These are phyloP conservation scores for Euphorbia peplus DNA, from an alignment of 345 rosid species.

Conservation along the genomic window DNA sequence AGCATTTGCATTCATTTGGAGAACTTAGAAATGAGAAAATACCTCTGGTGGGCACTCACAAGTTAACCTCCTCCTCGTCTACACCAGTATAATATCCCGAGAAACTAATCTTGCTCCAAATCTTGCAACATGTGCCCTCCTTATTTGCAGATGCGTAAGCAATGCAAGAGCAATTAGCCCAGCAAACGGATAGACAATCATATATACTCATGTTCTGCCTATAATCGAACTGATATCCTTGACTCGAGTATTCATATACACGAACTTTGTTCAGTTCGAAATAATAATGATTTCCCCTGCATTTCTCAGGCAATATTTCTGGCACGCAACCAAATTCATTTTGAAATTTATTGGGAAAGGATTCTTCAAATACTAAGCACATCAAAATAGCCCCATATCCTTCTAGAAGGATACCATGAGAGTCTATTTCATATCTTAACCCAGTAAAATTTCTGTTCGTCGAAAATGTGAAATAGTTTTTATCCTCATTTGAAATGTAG, in stretches of 20 bases:
- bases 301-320: not conserved
- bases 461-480: constrained; percentile 14
- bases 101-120: constrained; percentile 23
- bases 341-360: too few relatives aligned
- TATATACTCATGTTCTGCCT: constrained; percentile 13
- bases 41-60: too few relatives aligned
- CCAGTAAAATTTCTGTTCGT: not conserved
- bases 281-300: not conserved
- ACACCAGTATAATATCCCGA: not conserved
- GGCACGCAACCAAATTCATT: constrained; percentile 2
- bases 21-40: too few relatives aligned
- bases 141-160: constrained; percentile 37
- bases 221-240: constrained; percentile 20
- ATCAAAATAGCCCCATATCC: not conserved
- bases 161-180: constrained; percentile 33
- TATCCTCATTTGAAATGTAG: constrained; percentile 16
- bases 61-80: too few relatives aligned
- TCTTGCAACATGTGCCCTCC: constrained; percentile 36
- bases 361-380: too few relatives aligned
- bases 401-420: not conserved
- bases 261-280: not conserved
- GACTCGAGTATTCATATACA: not conserved
- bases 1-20: too few relatives aligned
- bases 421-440: not conserved
- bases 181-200: constrained; percentile 32